These are phyloP conservation scores for Boletus tylopilopsis DNA, from an alignment of 768 basidiomycete genomes.

Conservation along the genomic window DNA sequence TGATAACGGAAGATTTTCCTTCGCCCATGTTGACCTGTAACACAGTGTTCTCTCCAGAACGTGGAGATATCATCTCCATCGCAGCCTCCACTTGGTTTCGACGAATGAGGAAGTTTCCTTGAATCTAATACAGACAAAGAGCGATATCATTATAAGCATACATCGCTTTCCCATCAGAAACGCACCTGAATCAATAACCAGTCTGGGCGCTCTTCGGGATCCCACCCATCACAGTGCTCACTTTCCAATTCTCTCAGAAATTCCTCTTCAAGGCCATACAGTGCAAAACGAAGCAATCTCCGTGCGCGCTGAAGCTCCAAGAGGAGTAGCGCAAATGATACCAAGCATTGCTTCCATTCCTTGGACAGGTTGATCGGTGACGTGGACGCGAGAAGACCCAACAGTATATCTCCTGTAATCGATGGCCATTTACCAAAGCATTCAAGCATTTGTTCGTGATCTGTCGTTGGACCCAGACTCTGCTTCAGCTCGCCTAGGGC, in stretches of 20 bases:
- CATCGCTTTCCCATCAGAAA: not conserved
- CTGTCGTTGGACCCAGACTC: constrained; percentile 8
- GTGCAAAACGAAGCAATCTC: not conserved
- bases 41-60: constrained; percentile 20
- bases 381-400: not conserved
- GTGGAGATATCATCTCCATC: constrained; percentile 43
- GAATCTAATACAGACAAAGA: no score
- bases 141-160: not conserved
- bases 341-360: constrained; percentile 29
- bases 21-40: no score
- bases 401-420: not conserved
- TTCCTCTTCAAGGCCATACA: not conserved
- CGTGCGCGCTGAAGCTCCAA: constrained; percentile 9
- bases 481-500: not conserved
- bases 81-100: constrained; percentile 32
- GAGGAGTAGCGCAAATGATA: constrained; percentile 24
- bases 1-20: not conserved
- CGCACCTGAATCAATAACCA: constrained; percentile 42
- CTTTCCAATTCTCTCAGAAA: not conserved
- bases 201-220: no score
- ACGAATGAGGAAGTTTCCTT: no score
- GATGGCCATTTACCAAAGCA: constrained; percentile 30
- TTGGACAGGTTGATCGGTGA: constrained; percentile 5
- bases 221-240: constrained; percentile 6
- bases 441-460: not conserved